Conservation (phyloP, 441 rosid species). For the Jatropha podagrica region DNA sequence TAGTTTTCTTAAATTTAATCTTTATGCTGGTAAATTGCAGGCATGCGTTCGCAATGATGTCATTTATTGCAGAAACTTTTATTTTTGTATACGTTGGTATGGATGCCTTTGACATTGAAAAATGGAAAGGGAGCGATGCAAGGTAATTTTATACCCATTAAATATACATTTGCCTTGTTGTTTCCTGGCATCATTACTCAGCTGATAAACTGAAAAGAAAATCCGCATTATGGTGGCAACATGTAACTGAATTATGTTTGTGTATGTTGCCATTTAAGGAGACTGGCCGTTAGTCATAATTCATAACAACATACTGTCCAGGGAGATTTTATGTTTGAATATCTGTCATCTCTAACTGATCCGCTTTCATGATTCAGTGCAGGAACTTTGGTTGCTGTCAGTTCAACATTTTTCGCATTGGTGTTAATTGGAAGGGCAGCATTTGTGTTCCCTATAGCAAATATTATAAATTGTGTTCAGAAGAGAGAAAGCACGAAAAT, state of each 20-base stretch:
- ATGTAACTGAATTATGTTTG: too few relatives aligned
- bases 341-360: conserved; percentile 15
- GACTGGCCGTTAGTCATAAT: neutral
- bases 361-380: conserved; percentile 38
- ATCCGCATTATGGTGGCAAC: too few relatives aligned
- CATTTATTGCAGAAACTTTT: conserved; percentile 69
- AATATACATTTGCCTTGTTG: neutral
- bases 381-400: conserved; percentile 49
- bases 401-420: conserved; percentile 46
- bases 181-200: neutral
- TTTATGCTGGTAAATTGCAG: conserved; percentile 36
- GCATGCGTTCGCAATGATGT: conserved; percentile 66
- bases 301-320: neutral
- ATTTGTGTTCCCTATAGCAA: conserved; percentile 60
- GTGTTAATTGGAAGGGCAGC: conserved; percentile 62
- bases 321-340: neutral
- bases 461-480: conserved; percentile 34
- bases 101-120: conserved; percentile 60
- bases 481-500: conserved; percentile 35
- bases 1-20: neutral
- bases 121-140: conserved; percentile 52
- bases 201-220: neutral
- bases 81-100: conserved; percentile 65
- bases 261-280: too few relatives aligned
- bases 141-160: conserved; percentile 34